These are phyloP conservation scores for Rhizopogon rudus DNA, from an alignment of 768 basidiomycete species.

Conservation along the genomic window DNA sequence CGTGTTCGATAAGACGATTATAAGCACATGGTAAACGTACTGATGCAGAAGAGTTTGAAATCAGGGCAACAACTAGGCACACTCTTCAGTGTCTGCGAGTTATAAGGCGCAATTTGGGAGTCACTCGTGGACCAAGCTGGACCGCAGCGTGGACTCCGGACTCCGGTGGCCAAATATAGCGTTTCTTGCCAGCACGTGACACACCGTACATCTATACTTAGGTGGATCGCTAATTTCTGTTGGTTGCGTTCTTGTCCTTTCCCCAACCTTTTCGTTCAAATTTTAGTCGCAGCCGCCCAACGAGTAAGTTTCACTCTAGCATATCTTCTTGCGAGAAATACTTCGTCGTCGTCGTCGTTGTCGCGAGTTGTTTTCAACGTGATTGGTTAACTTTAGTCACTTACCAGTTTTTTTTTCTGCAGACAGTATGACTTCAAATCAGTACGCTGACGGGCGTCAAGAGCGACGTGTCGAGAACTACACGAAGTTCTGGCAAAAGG, in stretches of 20 bases:
- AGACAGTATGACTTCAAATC: constrained; percentile 9
- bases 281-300: neutral
- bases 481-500: constrained; percentile 88
- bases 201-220: no score
- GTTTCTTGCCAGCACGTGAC: no score
- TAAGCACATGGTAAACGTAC: no score
- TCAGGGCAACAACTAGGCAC: no score
- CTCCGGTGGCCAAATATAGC: no score
- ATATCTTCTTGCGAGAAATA: neutral
- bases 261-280: neutral
- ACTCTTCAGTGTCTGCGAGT: no score
- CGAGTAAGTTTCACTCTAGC: neutral
- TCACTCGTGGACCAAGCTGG: no score
- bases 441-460: constrained; percentile 53
- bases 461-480: constrained; percentile 76
- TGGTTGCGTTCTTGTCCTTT: neutral
- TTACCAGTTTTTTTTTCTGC: neutral
- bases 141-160: no score
- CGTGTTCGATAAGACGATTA: no score
- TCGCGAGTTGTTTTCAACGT: neutral
- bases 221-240: no score
- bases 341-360: neutral
- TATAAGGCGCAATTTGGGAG: no score
- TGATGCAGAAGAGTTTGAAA: no score
- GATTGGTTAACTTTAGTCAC: neutral